These are phyloP conservation scores for Neostapfia colusana DNA, from an alignment of 176 grass and related monocot genomes.

Conservation along the genomic window DNA sequence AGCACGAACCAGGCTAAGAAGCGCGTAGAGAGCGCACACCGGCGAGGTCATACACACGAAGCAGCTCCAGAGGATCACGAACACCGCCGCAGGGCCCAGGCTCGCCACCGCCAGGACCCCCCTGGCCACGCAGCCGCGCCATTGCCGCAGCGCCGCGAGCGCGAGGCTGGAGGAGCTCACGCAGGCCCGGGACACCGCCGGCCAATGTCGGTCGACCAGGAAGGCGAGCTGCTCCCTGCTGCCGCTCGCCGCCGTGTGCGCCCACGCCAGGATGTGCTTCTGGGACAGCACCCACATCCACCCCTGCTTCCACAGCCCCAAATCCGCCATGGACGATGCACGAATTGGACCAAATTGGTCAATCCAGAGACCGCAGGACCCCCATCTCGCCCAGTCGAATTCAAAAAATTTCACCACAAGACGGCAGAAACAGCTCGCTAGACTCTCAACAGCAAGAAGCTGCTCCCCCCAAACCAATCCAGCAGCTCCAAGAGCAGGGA, in stretches of 20 bases:
- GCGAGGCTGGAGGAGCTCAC: conserved; percentile 45
- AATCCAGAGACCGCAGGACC: not conserved
- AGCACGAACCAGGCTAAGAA: conserved; percentile 75
- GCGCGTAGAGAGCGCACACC: conserved; percentile 57
- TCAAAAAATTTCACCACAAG: not conserved
- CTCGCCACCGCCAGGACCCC: conserved; percentile 63
- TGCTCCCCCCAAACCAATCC: conserved; percentile 14
- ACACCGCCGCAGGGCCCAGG: conserved; percentile 71
- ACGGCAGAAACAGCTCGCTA: not conserved
- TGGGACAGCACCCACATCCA: conserved; percentile 82
- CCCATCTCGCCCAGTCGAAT: conserved; percentile 31
- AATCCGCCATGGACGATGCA: conserved; percentile 54
- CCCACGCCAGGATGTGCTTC: conserved; percentile 65
- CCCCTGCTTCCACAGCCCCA: conserved; percentile 86
- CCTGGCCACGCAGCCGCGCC: conserved; percentile 55
- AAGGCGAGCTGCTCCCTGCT: conserved; percentile 55
- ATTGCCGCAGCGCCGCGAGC: conserved; percentile 57
- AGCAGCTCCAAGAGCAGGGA: conserved; percentile 22
- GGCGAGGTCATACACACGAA: conserved; percentile 83
- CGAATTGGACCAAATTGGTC: conserved; percentile 26
- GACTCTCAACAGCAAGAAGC: not conserved
- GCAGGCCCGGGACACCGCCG: conserved; percentile 66
- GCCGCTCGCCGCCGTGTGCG: conserved; percentile 49
- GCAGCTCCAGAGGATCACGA: conserved; percentile 88
- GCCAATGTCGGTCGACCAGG: conserved; percentile 89